A percentile compares a stretch with the other conserved stretches of the same genome.
These are phyloP conservation scores for Phytophthora pluvialis DNA, from an alignment of 352 stramenopile species.

Conservation along the genomic window DNA sequence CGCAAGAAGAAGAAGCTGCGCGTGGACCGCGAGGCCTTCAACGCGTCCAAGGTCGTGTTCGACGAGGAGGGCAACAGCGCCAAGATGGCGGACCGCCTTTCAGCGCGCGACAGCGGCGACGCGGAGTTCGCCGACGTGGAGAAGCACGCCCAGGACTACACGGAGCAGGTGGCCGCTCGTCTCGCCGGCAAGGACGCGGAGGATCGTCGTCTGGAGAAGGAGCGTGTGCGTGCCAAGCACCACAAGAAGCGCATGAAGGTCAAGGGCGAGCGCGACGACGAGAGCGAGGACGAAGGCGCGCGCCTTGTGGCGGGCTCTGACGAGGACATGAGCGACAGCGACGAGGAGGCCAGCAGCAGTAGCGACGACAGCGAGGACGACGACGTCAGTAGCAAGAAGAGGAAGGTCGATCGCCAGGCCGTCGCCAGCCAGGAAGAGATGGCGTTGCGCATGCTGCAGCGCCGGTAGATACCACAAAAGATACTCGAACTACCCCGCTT, in stretches of 20 bases:
- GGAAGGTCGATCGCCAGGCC: constrained; percentile 53
- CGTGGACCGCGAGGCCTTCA: constrained; percentile 67
- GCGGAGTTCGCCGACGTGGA: constrained; percentile 74
- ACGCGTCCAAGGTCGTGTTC: constrained; percentile 92
- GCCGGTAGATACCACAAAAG: constrained; percentile 39
- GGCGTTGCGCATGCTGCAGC: constrained; percentile 80
- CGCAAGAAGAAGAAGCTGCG: constrained; percentile 89
- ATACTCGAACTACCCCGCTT: constrained; percentile 14
- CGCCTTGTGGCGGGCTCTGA: constrained; percentile 56
- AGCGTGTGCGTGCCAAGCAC: constrained; percentile 90
- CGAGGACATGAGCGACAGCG: constrained; percentile 40
- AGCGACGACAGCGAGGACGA: constrained; percentile 42
- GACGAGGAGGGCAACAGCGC: constrained; percentile 93
- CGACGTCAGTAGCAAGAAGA: constrained; percentile 19
- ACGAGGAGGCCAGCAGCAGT: constrained; percentile 39
- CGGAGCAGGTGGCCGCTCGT: constrained; percentile 67
- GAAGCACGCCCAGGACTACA: constrained; percentile 64
- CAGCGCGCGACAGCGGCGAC: constrained; percentile 47
- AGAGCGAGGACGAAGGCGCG: constrained; percentile 36
- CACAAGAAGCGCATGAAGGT: constrained; percentile 88
- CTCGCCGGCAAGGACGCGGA: constrained; percentile 83
- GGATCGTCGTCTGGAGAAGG: constrained; percentile 83
- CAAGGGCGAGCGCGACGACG: constrained; percentile 77
- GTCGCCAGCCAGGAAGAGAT: constrained; percentile 82
- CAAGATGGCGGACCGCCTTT: constrained; percentile 66